Evolutionary conservation across 2,329 filamentous ascomycete species (phyloP), one percentile per base, ranked within the genome.

Genomic region (Clarireedia hainanense): DNA sequence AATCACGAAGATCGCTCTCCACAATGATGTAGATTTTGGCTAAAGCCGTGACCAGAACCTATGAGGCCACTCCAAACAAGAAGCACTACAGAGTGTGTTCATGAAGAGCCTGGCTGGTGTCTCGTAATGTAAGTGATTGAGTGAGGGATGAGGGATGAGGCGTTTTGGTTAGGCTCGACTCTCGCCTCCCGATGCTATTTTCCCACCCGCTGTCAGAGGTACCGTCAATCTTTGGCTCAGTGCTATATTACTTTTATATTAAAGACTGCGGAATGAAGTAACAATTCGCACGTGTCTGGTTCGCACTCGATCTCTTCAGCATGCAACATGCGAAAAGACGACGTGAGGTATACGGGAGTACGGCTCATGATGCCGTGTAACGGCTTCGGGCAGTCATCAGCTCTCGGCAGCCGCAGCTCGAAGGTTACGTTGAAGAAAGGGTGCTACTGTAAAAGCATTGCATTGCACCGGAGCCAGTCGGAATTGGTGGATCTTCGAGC

Each of bases 221-320:
- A 30, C 15, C 26, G 42, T 26, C 15, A 47, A 40, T 20, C 17
- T 36, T 47, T 37, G 42, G 20, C 14, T 52, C 27, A 47, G 24
- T 46, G 26, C 24, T 52, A 40, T 4, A 52, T 47, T 26, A 15
- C 36, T 12, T 6, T 15, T 49, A 14, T 10, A 49, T 49, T 49
- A 24, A 24, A 27, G 23, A 9, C 20, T n/a, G 12, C 23, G 14
- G 14, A 27, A 15, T 1, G 24, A 42, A 48, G 34, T n/a, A 23
- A 6, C n/a, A 10, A n/a, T 49, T 49, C 24, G 43, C 51, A 49
- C 51, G 51, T 53, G 51, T 53, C 47, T 47, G 42, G 27, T 53
- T 40, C 24, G 34, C 45, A 42, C 34, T 45, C 40, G 40, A 52
- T 52, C 50, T 34, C 30, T 30, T 40, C 6, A 12, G 12, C 14